Conservation (phyloP, 2,329 filamentous ascomycete species). For the Microdochium nivale region DNA sequence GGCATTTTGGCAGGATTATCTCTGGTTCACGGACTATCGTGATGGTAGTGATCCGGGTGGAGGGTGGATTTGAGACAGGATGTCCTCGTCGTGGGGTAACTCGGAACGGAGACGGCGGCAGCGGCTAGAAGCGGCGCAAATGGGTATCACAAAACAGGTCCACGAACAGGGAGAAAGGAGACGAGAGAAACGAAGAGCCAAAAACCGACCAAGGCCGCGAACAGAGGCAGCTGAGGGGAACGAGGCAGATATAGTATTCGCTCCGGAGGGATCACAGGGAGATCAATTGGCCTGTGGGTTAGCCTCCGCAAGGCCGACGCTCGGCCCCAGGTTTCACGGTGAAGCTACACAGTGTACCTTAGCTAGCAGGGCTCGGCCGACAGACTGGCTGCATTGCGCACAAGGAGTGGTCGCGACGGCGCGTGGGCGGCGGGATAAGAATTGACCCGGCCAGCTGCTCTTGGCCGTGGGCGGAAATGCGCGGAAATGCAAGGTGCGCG, state of each 20-base stretch:
- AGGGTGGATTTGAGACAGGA: neutral
- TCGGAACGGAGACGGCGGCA: too few species aligned
- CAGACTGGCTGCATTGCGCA: neutral
- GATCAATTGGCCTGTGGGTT: neutral
- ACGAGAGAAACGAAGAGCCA: neutral
- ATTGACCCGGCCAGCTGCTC: neutral
- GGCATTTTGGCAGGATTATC: conserved; percentile 30
- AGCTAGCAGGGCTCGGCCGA: neutral
- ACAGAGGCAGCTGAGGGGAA: neutral
- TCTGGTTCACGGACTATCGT: neutral
- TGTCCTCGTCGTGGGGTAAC: neutral
- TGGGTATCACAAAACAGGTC: neutral
- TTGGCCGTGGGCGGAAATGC: neutral
- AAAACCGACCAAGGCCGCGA: conserved; percentile 5
- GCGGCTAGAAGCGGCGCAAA: neutral
- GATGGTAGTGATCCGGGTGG: neutral
- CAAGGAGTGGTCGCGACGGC: neutral
- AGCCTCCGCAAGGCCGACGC: neutral
- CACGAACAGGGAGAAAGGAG: neutral
- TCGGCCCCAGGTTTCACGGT: neutral
- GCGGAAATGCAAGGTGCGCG: neutral
- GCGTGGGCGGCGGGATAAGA: neutral
- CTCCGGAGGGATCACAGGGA: neutral
- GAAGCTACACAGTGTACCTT: too few species aligned
- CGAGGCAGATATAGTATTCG: neutral